Percentiles rank a stretch among this genome's conserved stretches.
These are phyloP conservation scores for Parascedosporium putredinis DNA, from an alignment of 2,329 filamentous ascomycete species.

Conservation along the genomic window DNA sequence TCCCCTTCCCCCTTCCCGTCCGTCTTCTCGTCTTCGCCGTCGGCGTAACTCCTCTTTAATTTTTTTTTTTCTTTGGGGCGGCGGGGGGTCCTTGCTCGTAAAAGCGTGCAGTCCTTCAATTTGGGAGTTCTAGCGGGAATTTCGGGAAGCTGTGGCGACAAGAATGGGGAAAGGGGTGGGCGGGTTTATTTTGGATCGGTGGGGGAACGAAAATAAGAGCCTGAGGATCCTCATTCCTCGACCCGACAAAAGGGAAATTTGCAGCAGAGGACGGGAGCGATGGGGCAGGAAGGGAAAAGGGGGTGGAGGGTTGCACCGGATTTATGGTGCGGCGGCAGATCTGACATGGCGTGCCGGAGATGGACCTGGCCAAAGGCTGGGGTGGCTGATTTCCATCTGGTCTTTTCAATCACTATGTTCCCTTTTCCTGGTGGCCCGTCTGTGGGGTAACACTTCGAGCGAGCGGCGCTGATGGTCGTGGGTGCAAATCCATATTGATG, in stretches of 20 bases:
- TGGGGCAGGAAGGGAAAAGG: neutral
- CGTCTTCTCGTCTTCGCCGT: too few relatives aligned
- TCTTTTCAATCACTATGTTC: neutral
- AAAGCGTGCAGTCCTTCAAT: too few relatives aligned
- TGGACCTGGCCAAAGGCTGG: neutral
- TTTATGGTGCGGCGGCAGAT: constrained; percentile 1
- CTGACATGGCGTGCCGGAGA: neutral
- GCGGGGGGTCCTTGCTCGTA: too few relatives aligned
- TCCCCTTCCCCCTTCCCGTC: neutral
- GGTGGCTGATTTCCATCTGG: neutral
- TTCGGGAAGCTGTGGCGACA: neutral
- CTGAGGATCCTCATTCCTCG: neutral
- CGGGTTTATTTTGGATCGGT: neutral
- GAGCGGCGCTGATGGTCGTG: too few relatives aligned
- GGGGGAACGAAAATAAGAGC: neutral
- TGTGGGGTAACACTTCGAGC: neutral
- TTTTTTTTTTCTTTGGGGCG: too few relatives aligned
- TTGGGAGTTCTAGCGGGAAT: too few relatives aligned
- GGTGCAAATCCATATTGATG: too few relatives aligned
- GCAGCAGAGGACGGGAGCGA: neutral
- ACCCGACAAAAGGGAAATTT: neutral
- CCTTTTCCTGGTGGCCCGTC: neutral
- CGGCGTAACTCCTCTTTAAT: too few relatives aligned
- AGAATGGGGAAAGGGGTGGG: neutral
- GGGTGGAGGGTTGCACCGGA: neutral